A percentile compares a stretch with the other conserved stretches of the same genome.
Evolutionary conservation across 1,284 basidiomycete species (phyloP).

Genomic region (Lignosus rhinocerotis): DNA sequence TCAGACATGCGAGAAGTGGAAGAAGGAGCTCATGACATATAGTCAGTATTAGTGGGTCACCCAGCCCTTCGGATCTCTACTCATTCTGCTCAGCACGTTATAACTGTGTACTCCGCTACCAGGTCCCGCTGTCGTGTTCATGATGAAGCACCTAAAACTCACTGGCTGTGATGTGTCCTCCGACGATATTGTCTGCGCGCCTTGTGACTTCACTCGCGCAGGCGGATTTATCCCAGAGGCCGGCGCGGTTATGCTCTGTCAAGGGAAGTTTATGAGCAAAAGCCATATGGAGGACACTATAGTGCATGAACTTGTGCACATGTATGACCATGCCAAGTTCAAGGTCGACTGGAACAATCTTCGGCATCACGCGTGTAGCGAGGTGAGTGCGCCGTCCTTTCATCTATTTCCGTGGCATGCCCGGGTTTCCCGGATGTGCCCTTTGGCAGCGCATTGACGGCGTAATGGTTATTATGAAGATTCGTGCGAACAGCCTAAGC

Average conservation of each 20-base stretch:
- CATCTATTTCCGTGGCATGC: not conserved
- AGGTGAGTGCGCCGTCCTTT: conserved; percentile 56
- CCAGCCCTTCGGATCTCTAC: conserved; percentile 6
- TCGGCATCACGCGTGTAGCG: conserved; percentile 92
- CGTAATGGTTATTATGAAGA: conserved; percentile 49
- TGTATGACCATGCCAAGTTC: conserved; percentile 95
- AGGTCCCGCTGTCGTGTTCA: conserved; percentile 87
- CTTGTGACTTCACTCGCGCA: conserved; percentile 72
- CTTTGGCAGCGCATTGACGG: not conserved
- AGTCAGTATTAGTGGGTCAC: conserved; percentile 40
- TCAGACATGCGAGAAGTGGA: conserved; percentile 57
- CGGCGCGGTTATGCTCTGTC: conserved; percentile 81
- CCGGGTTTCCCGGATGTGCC: not conserved
- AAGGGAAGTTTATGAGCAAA: conserved; percentile 80
- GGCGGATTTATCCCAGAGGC: conserved; percentile 84
- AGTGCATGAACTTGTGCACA: conserved; percentile 93
- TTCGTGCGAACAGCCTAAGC: conserved; percentile 90
- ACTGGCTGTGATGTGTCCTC: conserved; percentile 68
- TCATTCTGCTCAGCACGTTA: conserved; percentile 7
- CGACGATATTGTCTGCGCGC: conserved; percentile 77
- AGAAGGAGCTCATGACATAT: conserved; percentile 54
- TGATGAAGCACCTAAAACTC: conserved; percentile 83
- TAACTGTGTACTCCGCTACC: conserved; percentile 11
- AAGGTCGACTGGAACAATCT: conserved; percentile 91
- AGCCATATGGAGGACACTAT: conserved; percentile 92